A percentile compares a stretch with the other conserved stretches of the same genome.
Evolutionary conservation across 2,329 filamentous ascomycete genomes (phyloP).

Genomic region (Mollisiaceae sp.): DNA sequence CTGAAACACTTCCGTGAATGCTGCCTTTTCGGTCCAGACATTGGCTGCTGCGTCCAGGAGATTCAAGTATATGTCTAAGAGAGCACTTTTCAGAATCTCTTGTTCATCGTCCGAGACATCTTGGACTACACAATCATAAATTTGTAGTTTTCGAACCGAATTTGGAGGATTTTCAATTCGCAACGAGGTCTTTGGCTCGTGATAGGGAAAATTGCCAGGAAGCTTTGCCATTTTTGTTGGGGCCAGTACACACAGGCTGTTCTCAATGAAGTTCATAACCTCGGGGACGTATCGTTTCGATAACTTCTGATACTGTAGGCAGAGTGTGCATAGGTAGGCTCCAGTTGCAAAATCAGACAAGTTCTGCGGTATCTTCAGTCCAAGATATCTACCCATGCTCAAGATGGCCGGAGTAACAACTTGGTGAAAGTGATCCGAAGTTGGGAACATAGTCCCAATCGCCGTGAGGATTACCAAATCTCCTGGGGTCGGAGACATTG

Average conservation of each 20-base stretch:
- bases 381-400: conserved; percentile 82
- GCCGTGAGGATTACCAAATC: conserved; percentile 86
- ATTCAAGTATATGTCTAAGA: conserved; percentile 66
- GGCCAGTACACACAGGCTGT: conserved; percentile 72
- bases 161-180: conserved; percentile 54
- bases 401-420: conserved; percentile 90
- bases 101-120: conserved; percentile 36
- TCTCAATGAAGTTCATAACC: conserved; percentile 79
- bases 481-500: conserved; percentile 62
- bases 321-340: conserved; percentile 78
- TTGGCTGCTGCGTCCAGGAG: conserved; percentile 73
- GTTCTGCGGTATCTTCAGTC: conserved; percentile 71
- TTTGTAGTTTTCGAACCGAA: conserved; percentile 58
- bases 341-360: conserved; percentile 74
- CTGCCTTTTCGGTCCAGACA: conserved; percentile 73
- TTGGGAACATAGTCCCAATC: conserved; percentile 84
- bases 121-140: conserved; percentile 58
- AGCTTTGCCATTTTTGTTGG: conserved; percentile 54
- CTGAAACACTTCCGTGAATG: conserved; percentile 80
- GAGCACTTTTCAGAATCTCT: conserved; percentile 56
- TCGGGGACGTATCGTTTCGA: conserved; percentile 92
- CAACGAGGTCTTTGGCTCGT: conserved; percentile 57
- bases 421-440: conserved; percentile 96
- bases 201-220: conserved; percentile 65
- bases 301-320: conserved; percentile 80